phyloP scores from a whole-genome alignment of 257 asterid genomes.

The Ocimum tenuiflorum region DNA sequence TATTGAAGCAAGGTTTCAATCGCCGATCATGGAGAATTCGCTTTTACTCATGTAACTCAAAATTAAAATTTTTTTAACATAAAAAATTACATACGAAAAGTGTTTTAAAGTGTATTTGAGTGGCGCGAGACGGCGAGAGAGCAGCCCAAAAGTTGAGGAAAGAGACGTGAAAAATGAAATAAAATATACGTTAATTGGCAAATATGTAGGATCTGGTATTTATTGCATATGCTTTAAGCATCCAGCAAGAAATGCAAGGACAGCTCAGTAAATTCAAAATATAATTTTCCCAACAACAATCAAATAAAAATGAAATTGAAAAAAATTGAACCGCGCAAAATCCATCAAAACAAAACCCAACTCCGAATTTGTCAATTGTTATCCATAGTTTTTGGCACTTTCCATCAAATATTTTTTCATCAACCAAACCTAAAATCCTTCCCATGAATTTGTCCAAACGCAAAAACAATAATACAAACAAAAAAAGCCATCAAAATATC shows the following conservation, averaged over 20 bases:
- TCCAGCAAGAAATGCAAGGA: slow-evolving; percentile 15
- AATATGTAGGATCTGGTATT: not conserved
- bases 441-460: not conserved
- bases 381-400: not conserved
- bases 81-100: too few species aligned
- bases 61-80: too few species aligned
- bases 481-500: not conserved
- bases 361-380: not conserved
- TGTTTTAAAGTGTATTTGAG: too few species aligned
- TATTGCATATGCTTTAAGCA: not conserved
- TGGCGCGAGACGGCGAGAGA: too few species aligned
- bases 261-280: not conserved
- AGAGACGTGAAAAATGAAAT: too few species aligned
- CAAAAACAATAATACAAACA: not conserved
- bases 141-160: too few species aligned
- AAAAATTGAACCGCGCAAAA: slow-evolving; percentile 14
- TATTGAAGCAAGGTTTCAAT: too few species aligned
- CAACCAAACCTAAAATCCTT: not conserved
- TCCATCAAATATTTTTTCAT: not conserved
- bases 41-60: too few species aligned
- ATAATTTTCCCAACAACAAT: not conserved
- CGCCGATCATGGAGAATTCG: too few species aligned
- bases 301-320: not conserved
- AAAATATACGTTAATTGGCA: too few species aligned
- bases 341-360: not conserved